A percentile compares a stretch with the other conserved stretches of the same genome.
These are phyloP conservation scores for Pythium periplocum DNA, from an alignment of 352 stramenopile species.

Conservation along the genomic window DNA sequence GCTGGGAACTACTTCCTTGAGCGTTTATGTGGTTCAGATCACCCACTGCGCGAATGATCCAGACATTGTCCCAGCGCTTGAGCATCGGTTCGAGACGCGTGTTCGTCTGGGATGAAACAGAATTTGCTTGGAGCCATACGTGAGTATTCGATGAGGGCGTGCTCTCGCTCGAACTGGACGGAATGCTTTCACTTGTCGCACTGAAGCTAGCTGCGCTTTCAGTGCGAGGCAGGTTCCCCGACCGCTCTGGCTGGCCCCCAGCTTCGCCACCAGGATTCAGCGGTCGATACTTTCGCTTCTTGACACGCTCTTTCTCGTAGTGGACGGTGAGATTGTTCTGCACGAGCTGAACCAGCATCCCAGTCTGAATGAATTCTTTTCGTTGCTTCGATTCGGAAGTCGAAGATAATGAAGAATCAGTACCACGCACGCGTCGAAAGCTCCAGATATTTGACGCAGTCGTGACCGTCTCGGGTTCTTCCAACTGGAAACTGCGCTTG, in stretches of 20 bases:
- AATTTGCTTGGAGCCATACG: conserved; percentile 20
- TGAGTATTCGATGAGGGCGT: neutral
- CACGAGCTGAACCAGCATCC: conserved; percentile 14
- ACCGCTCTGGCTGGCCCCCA: neutral
- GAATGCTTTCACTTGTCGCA: neutral
- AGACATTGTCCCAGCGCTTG: conserved; percentile 21
- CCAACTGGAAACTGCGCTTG: neutral
- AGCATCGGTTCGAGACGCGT: neutral
- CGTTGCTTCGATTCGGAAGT: neutral
- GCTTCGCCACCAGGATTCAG: conserved; percentile 1
- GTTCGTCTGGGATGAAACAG: conserved; percentile 8
- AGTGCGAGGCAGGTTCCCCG: neutral
- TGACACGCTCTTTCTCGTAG: conserved; percentile 16
- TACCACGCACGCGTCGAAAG: neutral
- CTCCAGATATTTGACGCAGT: too few relatives aligned
- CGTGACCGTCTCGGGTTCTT: too few relatives aligned
- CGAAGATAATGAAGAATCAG: conserved; percentile 6
- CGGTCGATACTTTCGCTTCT: conserved; percentile 16
- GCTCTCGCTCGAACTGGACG: neutral
- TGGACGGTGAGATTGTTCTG: conserved; percentile 12
- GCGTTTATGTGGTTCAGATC: too few relatives aligned
- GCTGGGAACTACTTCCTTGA: too few relatives aligned
- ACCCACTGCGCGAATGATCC: conserved; percentile 11
- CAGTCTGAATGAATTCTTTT: conserved; percentile 5
- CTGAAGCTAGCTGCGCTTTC: neutral